Evolutionary conservation across 163 green algal genomes (phyloP).

Genomic region (Volvox carteri): DNA sequence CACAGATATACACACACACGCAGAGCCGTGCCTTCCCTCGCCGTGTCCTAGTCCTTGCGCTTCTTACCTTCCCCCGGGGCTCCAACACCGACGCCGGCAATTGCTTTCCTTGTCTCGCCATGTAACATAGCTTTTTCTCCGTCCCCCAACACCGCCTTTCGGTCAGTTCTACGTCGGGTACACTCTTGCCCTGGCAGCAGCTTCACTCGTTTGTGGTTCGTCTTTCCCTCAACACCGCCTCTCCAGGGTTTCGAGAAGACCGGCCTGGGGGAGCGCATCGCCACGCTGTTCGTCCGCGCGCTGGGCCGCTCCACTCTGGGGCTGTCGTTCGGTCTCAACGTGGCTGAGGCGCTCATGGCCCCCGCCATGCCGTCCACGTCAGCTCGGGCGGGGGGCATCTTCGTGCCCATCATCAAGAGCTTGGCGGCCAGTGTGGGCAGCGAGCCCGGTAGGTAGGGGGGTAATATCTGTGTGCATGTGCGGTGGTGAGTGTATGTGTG

Average conservation of each 20-base stretch:
- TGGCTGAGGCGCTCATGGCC: conserved; percentile 89
- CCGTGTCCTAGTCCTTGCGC: no score
- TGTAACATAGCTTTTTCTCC: no score
- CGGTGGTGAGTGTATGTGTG: no score
- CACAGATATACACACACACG: background rate
- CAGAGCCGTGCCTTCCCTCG: no score
- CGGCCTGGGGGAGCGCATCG: conserved; percentile 93
- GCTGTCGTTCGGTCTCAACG: conserved; percentile 88
- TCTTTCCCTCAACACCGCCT: background rate
- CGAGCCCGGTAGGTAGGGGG: conserved; percentile 76
- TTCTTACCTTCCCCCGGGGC: no score
- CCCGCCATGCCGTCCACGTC: conserved; percentile 95
- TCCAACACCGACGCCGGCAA: no score
- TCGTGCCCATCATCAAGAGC: conserved; percentile 97
- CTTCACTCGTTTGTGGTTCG: no score
- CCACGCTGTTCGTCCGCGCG: conserved; percentile 91
- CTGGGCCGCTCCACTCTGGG: conserved; percentile 93
- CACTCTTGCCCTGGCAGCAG: no score
- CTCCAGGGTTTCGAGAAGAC: conserved; percentile 94
- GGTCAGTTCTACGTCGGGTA: no score
- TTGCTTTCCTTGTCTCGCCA: no score
- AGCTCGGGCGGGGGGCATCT: conserved; percentile 91
- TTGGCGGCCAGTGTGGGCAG: conserved; percentile 78
- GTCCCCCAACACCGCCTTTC: no score
- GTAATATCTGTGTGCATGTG: no score